These are phyloP conservation scores for Glebionis coronaria DNA, from an alignment of 129 eudicot genomes.

Conservation along the genomic window DNA sequence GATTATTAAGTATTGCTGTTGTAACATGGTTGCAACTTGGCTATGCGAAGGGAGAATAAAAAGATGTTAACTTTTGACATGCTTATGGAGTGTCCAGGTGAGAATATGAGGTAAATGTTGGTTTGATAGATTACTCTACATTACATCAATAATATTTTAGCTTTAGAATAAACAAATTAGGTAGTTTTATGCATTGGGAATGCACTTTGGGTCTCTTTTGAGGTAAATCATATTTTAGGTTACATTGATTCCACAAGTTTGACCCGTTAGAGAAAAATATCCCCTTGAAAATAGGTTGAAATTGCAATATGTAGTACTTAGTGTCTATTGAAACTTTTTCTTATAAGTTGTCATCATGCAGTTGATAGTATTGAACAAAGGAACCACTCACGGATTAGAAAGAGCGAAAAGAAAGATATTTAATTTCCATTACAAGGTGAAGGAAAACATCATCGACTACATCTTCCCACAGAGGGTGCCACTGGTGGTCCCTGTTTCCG, in stretches of 20 bases:
- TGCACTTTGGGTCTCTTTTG: neutral
- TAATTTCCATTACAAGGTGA: constrained; percentile 61
- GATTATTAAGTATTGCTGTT: constrained; percentile 11
- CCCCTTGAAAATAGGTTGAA: neutral
- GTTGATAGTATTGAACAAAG: constrained; percentile 65
- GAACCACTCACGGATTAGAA: constrained; percentile 24
- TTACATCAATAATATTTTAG: too few relatives aligned
- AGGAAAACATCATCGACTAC: constrained; percentile 59
- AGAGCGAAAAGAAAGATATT: constrained; percentile 33
- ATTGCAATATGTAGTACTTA: neutral
- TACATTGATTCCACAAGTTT: neutral
- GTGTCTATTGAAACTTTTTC: neutral
- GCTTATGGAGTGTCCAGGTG: constrained; percentile 80
- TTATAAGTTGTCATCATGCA: constrained; percentile 23
- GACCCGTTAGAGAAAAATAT: neutral
- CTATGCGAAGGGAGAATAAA: constrained; percentile 65
- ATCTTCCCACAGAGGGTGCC: too few relatives aligned
- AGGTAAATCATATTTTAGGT: too few relatives aligned
- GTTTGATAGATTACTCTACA: neutral
- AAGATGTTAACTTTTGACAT: constrained; percentile 76
- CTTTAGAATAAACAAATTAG: too few relatives aligned
- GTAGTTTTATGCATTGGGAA: neutral
- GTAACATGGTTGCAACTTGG: constrained; percentile 84
- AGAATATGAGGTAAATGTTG: constrained; percentile 39
- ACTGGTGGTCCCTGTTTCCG: too few relatives aligned